Base-by-base conservation (phyloP, 2,329 filamentous ascomycete genomes). In the Hypoxylon sp. region DNA sequence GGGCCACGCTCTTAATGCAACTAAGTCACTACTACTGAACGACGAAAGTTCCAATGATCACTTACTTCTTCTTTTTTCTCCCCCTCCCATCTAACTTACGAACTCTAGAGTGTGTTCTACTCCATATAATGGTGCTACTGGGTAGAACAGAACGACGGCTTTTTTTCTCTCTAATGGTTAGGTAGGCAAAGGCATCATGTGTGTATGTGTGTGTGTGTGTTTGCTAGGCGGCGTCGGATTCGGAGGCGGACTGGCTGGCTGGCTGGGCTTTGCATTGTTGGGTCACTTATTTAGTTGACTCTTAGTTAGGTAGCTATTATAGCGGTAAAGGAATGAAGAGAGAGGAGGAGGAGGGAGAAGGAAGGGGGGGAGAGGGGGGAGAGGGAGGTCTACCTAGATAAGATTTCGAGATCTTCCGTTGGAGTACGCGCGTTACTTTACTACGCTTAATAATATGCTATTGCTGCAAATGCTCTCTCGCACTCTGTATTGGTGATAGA, bases 21-120 rank as follows among this genome's bases (percentile, higher is more conserved):
- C 23, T 39, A 55, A 58, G 32, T 41, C 43, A 14, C 25, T 19
- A 12, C 11, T 37, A 29, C 21, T 12, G 43, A 45, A 46, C 29
- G 29, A 23, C 25, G n/a, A 16, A 30, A 55, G 23, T 37, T 51
- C 29, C 53, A 63, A 63, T 41, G 53, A 63, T 47, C 9, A 25
- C 39, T 30, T 7, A 27, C 21, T 23, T 25, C 29, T 37, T 46
- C 25, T 39, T 51, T 59, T 50, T 32, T 16, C 27, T 5, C 8
- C 4, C 16, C 5, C 25, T 32, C 4, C 16, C 5, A 32, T 32
- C 25, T 12, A 23, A 32, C 27, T 55, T 55, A 61, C 50, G 47
- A 48, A 47, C 59, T 53, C 61, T 63, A 59, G 54, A 48, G 27
- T 46, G 27, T 46, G n/a, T 23, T 12, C 27, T 37, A 23, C 54